These are phyloP conservation scores for Metarhizium sp. DNA, from an alignment of 2,329 filamentous ascomycete species.

Conservation along the genomic window DNA sequence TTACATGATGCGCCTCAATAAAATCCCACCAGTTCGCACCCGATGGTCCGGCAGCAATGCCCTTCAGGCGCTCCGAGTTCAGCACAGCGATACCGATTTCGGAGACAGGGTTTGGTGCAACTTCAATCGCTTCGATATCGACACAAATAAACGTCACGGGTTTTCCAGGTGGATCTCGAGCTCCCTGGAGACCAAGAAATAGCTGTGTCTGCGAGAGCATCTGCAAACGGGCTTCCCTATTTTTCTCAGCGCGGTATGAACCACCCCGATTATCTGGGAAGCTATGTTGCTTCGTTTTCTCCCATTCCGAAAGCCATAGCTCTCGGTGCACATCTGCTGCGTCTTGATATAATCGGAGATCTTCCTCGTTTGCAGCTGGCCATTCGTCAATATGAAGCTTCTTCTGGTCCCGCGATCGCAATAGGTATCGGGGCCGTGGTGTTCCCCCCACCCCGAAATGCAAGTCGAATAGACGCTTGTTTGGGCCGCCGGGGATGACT, in stretches of 20 bases:
- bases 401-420: conserved; percentile 38
- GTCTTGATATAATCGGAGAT: conserved; percentile 22
- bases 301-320: conserved; percentile 2
- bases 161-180: conserved; percentile 5
- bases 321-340: conserved; percentile 4
- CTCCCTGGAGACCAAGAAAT: conserved; percentile 53
- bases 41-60: conserved; percentile 47
- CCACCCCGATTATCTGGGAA: conserved; percentile 20
- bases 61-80: conserved; percentile 52
- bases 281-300: conserved; percentile 20
- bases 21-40: conserved; percentile 57
- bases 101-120: conserved; percentile 56
- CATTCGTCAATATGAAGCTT: conserved; percentile 19
- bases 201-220: conserved; percentile 56
- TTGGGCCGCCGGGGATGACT: conserved; percentile 44
- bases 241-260: not conserved
- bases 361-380: conserved; percentile 25
- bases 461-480: conserved; percentile 47
- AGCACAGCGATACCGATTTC: conserved; percentile 80
- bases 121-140: conserved; percentile 77
- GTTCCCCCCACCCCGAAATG: conserved; percentile 51
- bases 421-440: conserved; percentile 60
- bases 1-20: conserved; percentile 66
- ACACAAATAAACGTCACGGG: conserved; percentile 59
- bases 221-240: conserved; percentile 40